Conservation (phyloP, 768 basidiomycete genomes). For the Tephrocybe sp. region DNA sequence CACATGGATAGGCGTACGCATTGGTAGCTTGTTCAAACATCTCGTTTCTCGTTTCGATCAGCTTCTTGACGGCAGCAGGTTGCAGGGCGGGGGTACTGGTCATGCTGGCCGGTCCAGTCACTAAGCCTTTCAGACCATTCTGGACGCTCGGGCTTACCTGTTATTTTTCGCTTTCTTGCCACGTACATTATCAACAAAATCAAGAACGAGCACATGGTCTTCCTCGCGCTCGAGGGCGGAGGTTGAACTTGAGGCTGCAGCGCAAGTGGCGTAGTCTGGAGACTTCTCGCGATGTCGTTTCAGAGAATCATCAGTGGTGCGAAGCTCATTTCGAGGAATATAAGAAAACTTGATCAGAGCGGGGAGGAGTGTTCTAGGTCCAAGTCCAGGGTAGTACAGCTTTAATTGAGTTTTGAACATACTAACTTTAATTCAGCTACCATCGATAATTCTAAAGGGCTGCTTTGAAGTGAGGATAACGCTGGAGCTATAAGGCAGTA, state of each 20-base stretch:
- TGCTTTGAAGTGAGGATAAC: conserved; percentile 26
- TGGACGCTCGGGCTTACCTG: conserved; percentile 20
- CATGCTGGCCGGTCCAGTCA: no score
- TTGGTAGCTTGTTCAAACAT: conserved; percentile 65
- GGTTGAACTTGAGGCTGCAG: conserved; percentile 28
- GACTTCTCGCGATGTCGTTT: conserved; percentile 30
- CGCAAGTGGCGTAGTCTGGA: conserved; percentile 38
- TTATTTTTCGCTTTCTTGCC: conserved; percentile 31
- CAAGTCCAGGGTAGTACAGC: not conserved
- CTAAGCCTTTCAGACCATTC: not conserved
- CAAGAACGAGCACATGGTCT: conserved; percentile 46
- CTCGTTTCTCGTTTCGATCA: conserved; percentile 70
- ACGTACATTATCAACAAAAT: conserved; percentile 37
- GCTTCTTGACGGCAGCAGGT: conserved; percentile 60
- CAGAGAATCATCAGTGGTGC: conserved; percentile 45
- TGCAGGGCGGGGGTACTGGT: conserved; percentile 40
- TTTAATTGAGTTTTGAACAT: not conserved
- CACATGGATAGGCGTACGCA: conserved; percentile 46
- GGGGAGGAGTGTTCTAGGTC: conserved; percentile 82
- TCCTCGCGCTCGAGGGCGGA: conserved; percentile 18
- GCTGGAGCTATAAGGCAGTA: not conserved
- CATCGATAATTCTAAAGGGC: conserved; percentile 74
- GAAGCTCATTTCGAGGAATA: conserved; percentile 61
- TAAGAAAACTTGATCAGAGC: conserved; percentile 83
- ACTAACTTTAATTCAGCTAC: conserved; percentile 84